These are phyloP conservation scores for Adansonia rubrostipa DNA, from an alignment of 441 rosid genomes.

Conservation along the genomic window DNA sequence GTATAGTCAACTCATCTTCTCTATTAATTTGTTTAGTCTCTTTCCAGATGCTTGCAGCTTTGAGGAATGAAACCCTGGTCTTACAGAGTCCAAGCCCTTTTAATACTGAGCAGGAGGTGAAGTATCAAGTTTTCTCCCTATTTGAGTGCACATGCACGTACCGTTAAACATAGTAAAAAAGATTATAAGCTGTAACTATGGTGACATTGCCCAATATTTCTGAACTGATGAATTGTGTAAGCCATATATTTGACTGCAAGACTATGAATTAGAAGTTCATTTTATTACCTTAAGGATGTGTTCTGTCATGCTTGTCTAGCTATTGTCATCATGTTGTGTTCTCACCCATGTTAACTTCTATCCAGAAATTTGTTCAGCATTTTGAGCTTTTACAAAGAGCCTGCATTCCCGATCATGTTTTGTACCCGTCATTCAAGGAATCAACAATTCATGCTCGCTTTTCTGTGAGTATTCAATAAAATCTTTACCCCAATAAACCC, in stretches of 20 bases:
- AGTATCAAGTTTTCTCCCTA: conserved; percentile 6
- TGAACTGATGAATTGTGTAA: background rate
- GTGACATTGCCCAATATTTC: background rate
- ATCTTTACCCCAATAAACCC: background rate
- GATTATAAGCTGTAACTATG: background rate
- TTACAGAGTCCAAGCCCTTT: conserved; percentile 69
- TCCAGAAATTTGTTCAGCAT: conserved; percentile 90
- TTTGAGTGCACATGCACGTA: too few relatives aligned
- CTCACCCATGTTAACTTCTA: conserved; percentile 23
- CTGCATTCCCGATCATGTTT: conserved; percentile 73
- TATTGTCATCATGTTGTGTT: conserved; percentile 16
- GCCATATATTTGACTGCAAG: conserved; percentile 5
- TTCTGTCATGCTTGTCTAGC: background rate
- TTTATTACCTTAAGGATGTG: background rate
- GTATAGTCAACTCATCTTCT: conserved; percentile 12
- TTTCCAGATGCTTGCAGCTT: conserved; percentile 85
- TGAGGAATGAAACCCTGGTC: conserved; percentile 70
- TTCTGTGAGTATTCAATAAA: conserved; percentile 59
- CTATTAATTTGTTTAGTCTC: conserved; percentile 19
- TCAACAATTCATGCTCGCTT: conserved; percentile 70
- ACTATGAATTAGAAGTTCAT: background rate
- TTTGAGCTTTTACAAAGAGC: conserved; percentile 95
- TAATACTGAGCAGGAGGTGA: conserved; percentile 85
- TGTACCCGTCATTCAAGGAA: conserved; percentile 74
- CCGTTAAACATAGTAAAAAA: background rate